Base-by-base conservation (phyloP, 176 grass and related monocot genomes). In the Tillandsia fasciculata region DNA sequence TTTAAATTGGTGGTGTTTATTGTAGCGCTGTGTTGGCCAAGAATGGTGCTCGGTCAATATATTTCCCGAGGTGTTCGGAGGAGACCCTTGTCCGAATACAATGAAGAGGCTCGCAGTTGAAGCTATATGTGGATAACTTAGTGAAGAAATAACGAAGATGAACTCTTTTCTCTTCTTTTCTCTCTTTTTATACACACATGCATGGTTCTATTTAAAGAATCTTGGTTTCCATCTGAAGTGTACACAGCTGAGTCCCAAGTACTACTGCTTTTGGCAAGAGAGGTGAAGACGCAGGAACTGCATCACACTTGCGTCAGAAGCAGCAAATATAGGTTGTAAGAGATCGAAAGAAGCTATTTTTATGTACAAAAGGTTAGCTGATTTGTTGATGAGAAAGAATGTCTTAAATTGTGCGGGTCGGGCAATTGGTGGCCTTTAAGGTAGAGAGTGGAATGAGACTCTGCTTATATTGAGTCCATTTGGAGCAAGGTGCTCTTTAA, bases 61-160 rank as follows among this genome's bases (percentile, higher is more conserved):
- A 48, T 78, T 78, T 52, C 79, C 89, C 1, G 72, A 82, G 67
- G 84, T 90, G 57, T 99, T 99, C 70, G 94, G 94, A 76, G 94
- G 89, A 53, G 94, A 99, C 71, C 94, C 94, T 18, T 99, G 94
- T 65, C 94, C 89, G 17, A 84, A 86, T 54, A 99, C 77, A 13
- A 87, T 87, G 82, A 99, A 99, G 77, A 93, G 87, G 54, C 77
- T 84, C 12, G 87, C 79, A 15, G 87, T 99, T 66, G 94, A 99
- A 76, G 94, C 83, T 69, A 77, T 61, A 24, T 99, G 94, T 28
- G 68, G 77, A 68, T 89, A 79, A 86, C 64, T 23, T 11, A 58
- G 47, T 47, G 50, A 17, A 54, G 58, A 53, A 53, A 56, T 26
- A 52, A 53, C 51, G 7, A 24, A 82, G 12, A 13, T 50, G 53